phyloP scores from a whole-genome alignment of 164 flowering plant genomes.

The Buxus sempervirens region DNA sequence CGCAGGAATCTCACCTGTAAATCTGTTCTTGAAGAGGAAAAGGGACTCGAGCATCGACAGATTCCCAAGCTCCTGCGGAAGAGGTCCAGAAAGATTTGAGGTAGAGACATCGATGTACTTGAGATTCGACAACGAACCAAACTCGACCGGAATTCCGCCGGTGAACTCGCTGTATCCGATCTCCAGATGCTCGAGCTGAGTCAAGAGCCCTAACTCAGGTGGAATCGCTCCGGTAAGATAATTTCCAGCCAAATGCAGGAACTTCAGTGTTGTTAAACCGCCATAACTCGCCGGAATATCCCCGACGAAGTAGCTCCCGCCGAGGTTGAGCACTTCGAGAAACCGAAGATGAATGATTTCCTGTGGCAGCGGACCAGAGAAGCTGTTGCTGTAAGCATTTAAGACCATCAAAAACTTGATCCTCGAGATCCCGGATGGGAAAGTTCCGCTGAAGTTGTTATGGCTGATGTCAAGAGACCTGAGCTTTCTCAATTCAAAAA shows the following conservation, averaged over 20 bases:
- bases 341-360: constrained; percentile 42
- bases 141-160: constrained; percentile 46
- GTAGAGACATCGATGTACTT: constrained; percentile 61
- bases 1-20: constrained; percentile 64
- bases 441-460: constrained; percentile 58
- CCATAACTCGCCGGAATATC: constrained; percentile 56
- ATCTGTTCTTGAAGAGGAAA: constrained; percentile 56
- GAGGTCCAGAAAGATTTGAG: constrained; percentile 49
- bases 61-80: constrained; percentile 50
- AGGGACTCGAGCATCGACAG: constrained; percentile 47
- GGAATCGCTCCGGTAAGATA: constrained; percentile 55
- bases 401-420: constrained; percentile 44
- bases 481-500: constrained; percentile 52
- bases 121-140: constrained; percentile 42
- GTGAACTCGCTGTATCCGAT: constrained; percentile 68
- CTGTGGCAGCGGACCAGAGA: constrained; percentile 64
- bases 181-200: constrained; percentile 58
- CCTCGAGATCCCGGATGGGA: constrained; percentile 67
- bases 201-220: constrained; percentile 40
- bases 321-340: constrained; percentile 70
- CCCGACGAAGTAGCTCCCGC: constrained; percentile 89
- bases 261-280: constrained; percentile 40
- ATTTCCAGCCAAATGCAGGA: constrained; percentile 69
- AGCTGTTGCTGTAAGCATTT: constrained; percentile 81
- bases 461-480: constrained; percentile 68